Percentiles rank a stretch among this genome's conserved stretches.
These are phyloP conservation scores for Pseudocercospora crystallina DNA, from an alignment of 2,329 filamentous ascomycete species.

Conservation along the genomic window DNA sequence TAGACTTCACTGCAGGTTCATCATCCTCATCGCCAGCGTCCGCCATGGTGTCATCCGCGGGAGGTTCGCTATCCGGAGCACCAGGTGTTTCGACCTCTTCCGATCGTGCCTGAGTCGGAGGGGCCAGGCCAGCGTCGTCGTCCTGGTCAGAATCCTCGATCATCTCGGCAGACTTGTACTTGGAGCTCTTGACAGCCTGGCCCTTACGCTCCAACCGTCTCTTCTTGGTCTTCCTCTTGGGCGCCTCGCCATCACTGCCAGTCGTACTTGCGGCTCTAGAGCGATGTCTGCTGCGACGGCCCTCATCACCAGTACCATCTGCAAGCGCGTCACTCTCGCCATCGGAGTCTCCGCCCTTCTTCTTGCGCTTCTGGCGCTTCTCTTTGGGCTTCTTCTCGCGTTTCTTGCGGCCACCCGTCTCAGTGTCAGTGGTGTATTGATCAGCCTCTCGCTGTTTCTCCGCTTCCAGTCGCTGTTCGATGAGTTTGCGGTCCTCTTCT, in stretches of 20 bases:
- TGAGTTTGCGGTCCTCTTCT: slow-evolving; percentile 69
- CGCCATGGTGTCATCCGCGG: slow-evolving; percentile 24
- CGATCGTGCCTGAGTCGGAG: slow-evolving; percentile 23
- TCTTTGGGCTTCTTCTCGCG: slow-evolving; percentile 65
- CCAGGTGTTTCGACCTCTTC: slow-evolving; percentile 28
- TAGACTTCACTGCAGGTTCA: slow-evolving; percentile 23
- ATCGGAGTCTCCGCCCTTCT: slow-evolving; percentile 55
- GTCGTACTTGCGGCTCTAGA: slow-evolving; percentile 35
- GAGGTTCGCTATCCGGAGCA: slow-evolving; percentile 15
- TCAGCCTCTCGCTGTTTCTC: slow-evolving; percentile 65
- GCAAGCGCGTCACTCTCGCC: slow-evolving; percentile 44
- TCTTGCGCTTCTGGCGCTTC: slow-evolving; percentile 54
- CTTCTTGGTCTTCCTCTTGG: slow-evolving; percentile 60
- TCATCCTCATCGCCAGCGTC: slow-evolving; percentile 30
- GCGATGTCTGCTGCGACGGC: slow-evolving; percentile 34
- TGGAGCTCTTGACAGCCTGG: slow-evolving; percentile 46
- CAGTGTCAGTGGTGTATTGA: slow-evolving; percentile 76
- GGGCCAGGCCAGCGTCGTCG: slow-evolving; percentile 34
- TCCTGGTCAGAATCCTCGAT: slow-evolving; percentile 74
- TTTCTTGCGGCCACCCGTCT: slow-evolving; percentile 79
- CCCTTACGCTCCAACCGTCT: slow-evolving; percentile 59
- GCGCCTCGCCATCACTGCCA: slow-evolving; percentile 55
- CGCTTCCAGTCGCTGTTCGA: slow-evolving; percentile 69
- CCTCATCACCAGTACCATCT: slow-evolving; percentile 50
- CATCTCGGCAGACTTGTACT: slow-evolving; percentile 84